These are phyloP conservation scores for Schizonepeta tenuifolia DNA, from an alignment of 257 asterid species.

Conservation along the genomic window DNA sequence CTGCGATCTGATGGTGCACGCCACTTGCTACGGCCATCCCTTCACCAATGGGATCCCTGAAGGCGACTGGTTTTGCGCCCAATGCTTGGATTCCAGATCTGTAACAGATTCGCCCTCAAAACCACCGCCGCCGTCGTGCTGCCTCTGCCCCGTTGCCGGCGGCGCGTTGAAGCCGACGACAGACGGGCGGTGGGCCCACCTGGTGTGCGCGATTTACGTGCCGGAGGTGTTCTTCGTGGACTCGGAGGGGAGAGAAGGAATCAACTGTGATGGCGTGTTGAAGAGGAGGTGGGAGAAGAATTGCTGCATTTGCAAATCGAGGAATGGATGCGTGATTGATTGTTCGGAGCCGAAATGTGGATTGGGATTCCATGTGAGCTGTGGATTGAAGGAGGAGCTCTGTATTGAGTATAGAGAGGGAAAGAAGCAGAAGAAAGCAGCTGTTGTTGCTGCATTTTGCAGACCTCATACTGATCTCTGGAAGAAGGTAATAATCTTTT, in stretches of 20 bases:
- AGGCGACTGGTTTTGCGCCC: conserved; percentile 89
- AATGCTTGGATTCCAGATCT: conserved; percentile 47
- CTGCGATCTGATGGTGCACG: conserved; percentile 86
- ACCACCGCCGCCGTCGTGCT: conserved; percentile 44
- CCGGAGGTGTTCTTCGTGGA: conserved; percentile 87
- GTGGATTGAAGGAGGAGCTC: conserved; percentile 70
- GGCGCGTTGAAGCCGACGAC: conserved; percentile 84
- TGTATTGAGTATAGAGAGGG: conserved; percentile 70
- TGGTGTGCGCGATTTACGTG: conserved; percentile 74
- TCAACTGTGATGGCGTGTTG: conserved; percentile 58
- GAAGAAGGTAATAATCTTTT: conserved; percentile 58
- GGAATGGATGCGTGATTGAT: conserved; percentile 71
- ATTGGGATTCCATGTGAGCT: conserved; percentile 71
- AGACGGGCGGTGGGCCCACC: conserved; percentile 82
- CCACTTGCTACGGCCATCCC: conserved; percentile 82
- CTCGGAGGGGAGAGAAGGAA: conserved; percentile 64
- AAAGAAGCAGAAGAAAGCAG: conserved; percentile 46
- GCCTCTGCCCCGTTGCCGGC: conserved; percentile 64
- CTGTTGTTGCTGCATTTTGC: conserved; percentile 82
- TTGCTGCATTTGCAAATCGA: conserved; percentile 61
- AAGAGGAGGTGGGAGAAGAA: conserved; percentile 61
- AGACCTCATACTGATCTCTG: conserved; percentile 70
- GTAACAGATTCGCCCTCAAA: neutral
- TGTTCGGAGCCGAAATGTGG: conserved; percentile 80
- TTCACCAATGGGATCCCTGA: conserved; percentile 66